Conservation (phyloP, 257 asterid species). For the Leptodermis oblonga region DNA sequence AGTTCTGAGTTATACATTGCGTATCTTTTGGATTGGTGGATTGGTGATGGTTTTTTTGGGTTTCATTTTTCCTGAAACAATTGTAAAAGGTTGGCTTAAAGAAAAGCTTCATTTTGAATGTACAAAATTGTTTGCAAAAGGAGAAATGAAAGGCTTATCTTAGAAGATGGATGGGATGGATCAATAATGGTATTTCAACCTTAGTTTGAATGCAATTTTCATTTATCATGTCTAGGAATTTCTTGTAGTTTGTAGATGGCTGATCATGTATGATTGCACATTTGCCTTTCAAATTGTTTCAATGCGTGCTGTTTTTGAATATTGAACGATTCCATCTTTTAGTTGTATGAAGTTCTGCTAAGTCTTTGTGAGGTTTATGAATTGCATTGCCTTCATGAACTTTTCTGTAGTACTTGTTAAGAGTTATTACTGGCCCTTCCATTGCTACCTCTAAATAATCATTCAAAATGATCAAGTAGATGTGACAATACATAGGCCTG, state of each 20-base stretch:
- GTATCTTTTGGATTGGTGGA: neutral
- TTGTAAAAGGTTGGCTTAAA: no score
- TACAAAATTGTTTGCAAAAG: no score
- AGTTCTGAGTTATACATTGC: neutral
- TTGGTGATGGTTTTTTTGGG: neutral
- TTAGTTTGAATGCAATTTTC: neutral
- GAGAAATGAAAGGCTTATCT: neutral
- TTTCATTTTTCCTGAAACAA: no score
- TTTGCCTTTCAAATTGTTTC: slow-evolving; percentile 2
- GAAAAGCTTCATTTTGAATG: no score
- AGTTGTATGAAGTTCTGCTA: neutral
- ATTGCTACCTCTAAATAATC: neutral
- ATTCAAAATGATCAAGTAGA: neutral
- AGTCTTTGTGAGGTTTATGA: neutral
- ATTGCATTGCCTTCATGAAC: neutral
- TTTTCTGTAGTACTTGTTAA: neutral
- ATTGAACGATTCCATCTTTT: neutral
- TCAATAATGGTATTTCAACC: neutral
- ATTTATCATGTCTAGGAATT: neutral
- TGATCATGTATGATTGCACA: neutral
- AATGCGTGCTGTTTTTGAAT: neutral
- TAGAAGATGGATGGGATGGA: neutral
- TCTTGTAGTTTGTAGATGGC: neutral
- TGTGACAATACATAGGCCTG: neutral
- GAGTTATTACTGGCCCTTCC: neutral